A percentile compares a stretch with the other conserved stretches of the same genome.
phyloP scores from a whole-genome alignment of 805 yeast genomes.

The Suhomyces prunicola region DNA sequence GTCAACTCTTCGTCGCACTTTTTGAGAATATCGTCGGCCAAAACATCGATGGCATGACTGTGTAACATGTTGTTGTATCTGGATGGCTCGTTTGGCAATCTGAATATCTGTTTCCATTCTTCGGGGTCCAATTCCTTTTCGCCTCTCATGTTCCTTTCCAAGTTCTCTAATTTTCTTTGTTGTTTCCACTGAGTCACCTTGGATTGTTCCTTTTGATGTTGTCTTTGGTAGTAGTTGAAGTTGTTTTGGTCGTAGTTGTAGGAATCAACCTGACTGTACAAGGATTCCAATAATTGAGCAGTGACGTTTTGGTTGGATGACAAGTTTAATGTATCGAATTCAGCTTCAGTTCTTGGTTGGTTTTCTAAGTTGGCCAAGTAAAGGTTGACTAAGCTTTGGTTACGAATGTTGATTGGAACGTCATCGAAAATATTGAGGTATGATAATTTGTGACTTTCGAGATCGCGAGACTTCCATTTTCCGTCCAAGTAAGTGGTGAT shows the following conservation, averaged over 20 bases:
- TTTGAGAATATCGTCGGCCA: conserved; percentile 69
- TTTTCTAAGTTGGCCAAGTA: conserved; percentile 39
- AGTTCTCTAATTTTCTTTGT: conserved; percentile 63
- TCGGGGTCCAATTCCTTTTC: conserved; percentile 52
- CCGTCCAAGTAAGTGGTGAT: conserved; percentile 53
- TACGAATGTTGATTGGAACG: conserved; percentile 61
- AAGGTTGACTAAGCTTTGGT: conserved; percentile 63
- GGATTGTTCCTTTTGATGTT: conserved; percentile 62
- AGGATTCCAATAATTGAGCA: conserved; percentile 53
- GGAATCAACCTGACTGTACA: conserved; percentile 68
- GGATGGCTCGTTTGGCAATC: conserved; percentile 71
- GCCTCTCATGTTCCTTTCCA: conserved; percentile 54
- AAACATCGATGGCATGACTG: conserved; percentile 64
- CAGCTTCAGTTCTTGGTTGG: conserved; percentile 16
- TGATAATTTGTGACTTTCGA: conserved; percentile 57
- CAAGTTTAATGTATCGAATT: conserved; percentile 39
- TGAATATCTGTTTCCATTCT: conserved; percentile 63
- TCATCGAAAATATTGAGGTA: conserved; percentile 70
- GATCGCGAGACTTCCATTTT: conserved; percentile 63
- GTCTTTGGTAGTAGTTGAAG: conserved; percentile 80
- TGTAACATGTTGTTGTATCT: conserved; percentile 68
- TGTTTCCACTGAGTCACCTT: conserved; percentile 75
- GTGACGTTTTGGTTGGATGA: conserved; percentile 43
- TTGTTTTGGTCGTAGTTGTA: conserved; percentile 76
- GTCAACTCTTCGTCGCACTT: conserved; percentile 64